Percentiles rank a stretch among this genome's conserved stretches.
Evolutionary conservation across 495 filamentous ascomycete genomes (phyloP).

Genomic region (Thermochaetoides thermophila): DNA sequence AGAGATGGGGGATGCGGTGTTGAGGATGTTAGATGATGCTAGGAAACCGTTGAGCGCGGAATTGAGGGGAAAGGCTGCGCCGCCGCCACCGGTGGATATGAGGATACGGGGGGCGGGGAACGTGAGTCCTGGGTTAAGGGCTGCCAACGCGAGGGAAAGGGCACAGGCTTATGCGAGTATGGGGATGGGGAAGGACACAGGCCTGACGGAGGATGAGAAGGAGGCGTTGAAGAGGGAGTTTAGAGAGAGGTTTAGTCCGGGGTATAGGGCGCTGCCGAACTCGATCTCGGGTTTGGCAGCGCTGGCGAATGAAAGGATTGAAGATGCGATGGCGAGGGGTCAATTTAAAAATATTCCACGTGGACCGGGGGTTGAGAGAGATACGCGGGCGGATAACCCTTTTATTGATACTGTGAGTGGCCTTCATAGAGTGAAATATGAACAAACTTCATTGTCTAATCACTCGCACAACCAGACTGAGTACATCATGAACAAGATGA

Average conservation of each 20-base stretch:
- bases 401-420: conserved; percentile 62
- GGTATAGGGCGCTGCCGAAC: conserved; percentile 59
- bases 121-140: conserved; percentile 36
- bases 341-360: conserved; percentile 81
- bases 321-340: conserved; percentile 81
- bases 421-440: too few species aligned
- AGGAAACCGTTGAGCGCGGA: conserved; percentile 50
- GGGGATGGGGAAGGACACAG: conserved; percentile 33
- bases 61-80: conserved; percentile 29
- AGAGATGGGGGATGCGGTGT: conserved; percentile 51
- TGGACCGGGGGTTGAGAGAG: conserved; percentile 62
- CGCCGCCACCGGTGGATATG: conserved; percentile 44
- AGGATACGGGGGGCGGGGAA: conserved; percentile 31
- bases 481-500: conserved; percentile 98
- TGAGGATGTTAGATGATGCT: conserved; percentile 80
- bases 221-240: conserved; percentile 55
- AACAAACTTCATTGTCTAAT: neutral
- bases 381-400: conserved; percentile 69
- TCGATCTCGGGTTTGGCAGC: conserved; percentile 65
- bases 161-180: conserved; percentile 55
- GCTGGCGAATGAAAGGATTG: conserved; percentile 84
- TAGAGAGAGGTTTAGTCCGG: conserved; percentile 63
- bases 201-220: conserved; percentile 52
- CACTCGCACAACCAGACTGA: conserved; percentile 41
- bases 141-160: conserved; percentile 67